phyloP scores from a whole-genome alignment of 805 yeast genomes.

The Ogataea trehalophila region DNA sequence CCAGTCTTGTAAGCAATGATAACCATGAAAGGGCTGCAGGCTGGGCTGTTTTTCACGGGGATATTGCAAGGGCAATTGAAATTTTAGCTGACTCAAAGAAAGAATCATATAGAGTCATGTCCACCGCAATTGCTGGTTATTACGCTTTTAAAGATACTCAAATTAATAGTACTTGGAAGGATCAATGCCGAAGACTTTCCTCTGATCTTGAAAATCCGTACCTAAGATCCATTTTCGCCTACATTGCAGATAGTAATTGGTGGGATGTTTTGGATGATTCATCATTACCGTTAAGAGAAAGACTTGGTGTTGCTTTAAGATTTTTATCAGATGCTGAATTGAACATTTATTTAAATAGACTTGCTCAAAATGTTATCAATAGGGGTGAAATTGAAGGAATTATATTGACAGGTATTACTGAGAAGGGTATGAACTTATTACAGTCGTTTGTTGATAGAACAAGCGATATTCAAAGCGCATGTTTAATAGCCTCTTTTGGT shows the following conservation, averaged over 20 bases:
- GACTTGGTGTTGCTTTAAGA: conserved; percentile 86
- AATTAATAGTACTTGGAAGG: conserved; percentile 81
- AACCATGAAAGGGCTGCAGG: conserved; percentile 90
- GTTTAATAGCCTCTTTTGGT: conserved; percentile 73
- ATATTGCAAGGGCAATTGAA: conserved; percentile 73
- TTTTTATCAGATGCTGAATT: conserved; percentile 78
- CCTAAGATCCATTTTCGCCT: conserved; percentile 86
- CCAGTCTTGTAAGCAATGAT: conserved; percentile 50
- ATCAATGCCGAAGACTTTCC: conserved; percentile 84
- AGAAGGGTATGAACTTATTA: conserved; percentile 70
- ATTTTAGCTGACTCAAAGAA: conserved; percentile 72
- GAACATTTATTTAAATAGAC: conserved; percentile 60
- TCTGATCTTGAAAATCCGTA: conserved; percentile 89
- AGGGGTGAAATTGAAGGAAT: conserved; percentile 90
- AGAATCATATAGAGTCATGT: conserved; percentile 70
- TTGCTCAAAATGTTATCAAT: conserved; percentile 65
- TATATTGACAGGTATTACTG: conserved; percentile 87
- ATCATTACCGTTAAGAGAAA: conserved; percentile 79
- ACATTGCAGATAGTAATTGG: conserved; percentile 92
- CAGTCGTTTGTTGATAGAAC: conserved; percentile 87
- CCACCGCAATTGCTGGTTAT: conserved; percentile 92
- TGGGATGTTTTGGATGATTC: conserved; percentile 91
- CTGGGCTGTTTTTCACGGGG: conserved; percentile 94
- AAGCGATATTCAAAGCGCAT: conserved; percentile 88
- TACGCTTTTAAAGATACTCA: conserved; percentile 55